Base-by-base conservation (phyloP, 192 early-diverging fungal genomes). In the Allomyces macrogynus region DNA sequence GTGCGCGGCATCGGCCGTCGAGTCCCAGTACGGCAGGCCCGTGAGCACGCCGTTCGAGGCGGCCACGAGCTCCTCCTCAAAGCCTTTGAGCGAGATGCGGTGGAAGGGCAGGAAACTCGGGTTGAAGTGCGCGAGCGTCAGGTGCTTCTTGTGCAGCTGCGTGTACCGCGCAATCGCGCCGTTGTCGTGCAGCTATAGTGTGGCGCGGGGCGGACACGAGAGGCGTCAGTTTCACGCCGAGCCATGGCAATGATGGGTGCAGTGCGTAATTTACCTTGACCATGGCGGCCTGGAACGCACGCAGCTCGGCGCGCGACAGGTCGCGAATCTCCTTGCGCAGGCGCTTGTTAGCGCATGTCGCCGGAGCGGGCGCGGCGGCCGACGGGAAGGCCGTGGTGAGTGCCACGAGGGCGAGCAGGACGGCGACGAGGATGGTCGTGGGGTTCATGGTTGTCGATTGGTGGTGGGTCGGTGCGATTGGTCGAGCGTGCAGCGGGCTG, bases 241-340 rank as follows among this genome's bases (percentile, higher is more conserved):
- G 32, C 32, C 32, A 40, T 7, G 32, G 32, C 32, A 2, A 40
- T 8, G 32, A 7, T 8, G 32, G 5, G 32, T 40, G 32, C 7
- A 7, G 3, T n/a, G n/a, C n/a, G n/a, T n/a, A 40, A 7, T 54
- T 54, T 14, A 57, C 16, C 49, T 57, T 57, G 16, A 14, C 12
- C 49, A n/a, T 57, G 16, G 49, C 49, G 9, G 12, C 49, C 12
- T 57, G 49, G 49, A 57, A 57, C 12, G 49, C 49, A 10, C 3
- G 16, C 49, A 57, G 49, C 20, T 57, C 49, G 16, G 12, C 20
- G 49, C 16, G 49, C 49, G 49, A 20, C 49, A 57, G 49, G 20
- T 57, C 49, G 49, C 49, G 49, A 57, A 57, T 57, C 49, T 57
- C 49, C 49, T 57, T 57, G 49, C 49, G 49, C 16, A 57, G 49